Evolutionary conservation across 768 basidiomycete genomes (phyloP), one percentile per base, ranked within the genome.

Genomic region (Macrolepiota dolichaula): DNA sequence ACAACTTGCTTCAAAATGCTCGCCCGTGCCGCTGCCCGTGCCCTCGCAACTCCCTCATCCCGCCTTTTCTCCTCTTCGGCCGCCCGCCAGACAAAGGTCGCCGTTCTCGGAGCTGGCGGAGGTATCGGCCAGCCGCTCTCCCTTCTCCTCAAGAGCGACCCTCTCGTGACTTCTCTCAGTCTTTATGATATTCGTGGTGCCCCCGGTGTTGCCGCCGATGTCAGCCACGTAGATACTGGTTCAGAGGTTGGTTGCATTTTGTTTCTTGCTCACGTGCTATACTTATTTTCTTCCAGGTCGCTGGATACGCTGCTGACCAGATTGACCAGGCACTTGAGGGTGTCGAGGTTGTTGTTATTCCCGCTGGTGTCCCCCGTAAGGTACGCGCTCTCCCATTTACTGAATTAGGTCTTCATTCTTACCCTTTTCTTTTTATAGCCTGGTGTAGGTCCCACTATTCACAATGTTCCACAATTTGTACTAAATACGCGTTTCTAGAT

Each of bases 281-380:
- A 53, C 25, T 24, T 29, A 52, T 46, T 12, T 51, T 36, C 55
- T 56, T 68, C 44, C 66, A 92, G 90, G 92, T 94, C 57, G 78
- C 75, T 17, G 92, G 92, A 55, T 94, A 86, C 68, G 80, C 90
- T 65, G 88, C 91, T 52, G 91, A 94, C 77, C 85, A 94, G 72
- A 85, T 98, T 68, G 92, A 94, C 74, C 82, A 86, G 68, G 95
- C 97, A 19, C 85, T 99, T 62, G 87, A 92, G 62, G 96, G 89
- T 64, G 90, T 85, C 62, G 82, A 98, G 76, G 91, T 98, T 64
- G 88, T 98, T 66, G 91, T 98, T 65, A 97, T 98, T 72, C 97
- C 97, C 62, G 97, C 97, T 77, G 97, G 97, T 85, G 96, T 99
- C 64, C 97, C 97, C 66, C 84, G 97, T 74, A 99, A 99, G 87